These are phyloP conservation scores for Silene coronaria DNA, from an alignment of 179 eudicot species.

Conservation along the genomic window DNA sequence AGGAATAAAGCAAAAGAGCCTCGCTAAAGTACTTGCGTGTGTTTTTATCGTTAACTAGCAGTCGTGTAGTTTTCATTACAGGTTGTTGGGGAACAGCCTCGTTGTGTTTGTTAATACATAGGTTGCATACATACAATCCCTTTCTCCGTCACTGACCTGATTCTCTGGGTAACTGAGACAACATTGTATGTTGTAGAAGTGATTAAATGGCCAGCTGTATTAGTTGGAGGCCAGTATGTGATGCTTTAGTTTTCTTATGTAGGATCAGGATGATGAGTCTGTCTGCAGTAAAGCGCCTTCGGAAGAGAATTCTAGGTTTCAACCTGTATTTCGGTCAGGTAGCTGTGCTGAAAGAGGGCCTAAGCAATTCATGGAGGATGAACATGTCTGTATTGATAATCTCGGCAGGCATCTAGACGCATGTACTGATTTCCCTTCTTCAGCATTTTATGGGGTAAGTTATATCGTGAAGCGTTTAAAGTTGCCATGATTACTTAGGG, in stretches of 20 bases:
- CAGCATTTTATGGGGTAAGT: slow-evolving; percentile 80
- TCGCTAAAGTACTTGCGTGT: too few relatives aligned
- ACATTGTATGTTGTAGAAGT: not conserved
- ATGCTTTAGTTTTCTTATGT: slow-evolving; percentile 4
- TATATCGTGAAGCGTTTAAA: not conserved
- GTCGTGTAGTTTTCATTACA: too few relatives aligned
- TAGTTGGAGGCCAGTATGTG: not conserved
- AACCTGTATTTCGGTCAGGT: slow-evolving; percentile 74
- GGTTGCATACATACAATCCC: too few relatives aligned
- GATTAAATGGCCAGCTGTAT: not conserved
- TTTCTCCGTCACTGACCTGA: too few relatives aligned
- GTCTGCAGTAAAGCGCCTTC: slow-evolving; percentile 38
- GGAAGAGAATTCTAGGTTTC: slow-evolving; percentile 37
- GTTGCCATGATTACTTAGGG: not conserved
- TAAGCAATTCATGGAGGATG: slow-evolving; percentile 84
- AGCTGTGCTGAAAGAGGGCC: slow-evolving; percentile 93
- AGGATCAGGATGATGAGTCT: slow-evolving; percentile 49
- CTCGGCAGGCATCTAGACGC: slow-evolving; percentile 45
- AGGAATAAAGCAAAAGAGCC: too few relatives aligned
- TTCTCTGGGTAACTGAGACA: too few relatives aligned
- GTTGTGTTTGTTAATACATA: too few relatives aligned
- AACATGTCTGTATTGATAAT: slow-evolving; percentile 73
- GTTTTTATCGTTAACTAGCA: too few relatives aligned
- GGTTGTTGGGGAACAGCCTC: too few relatives aligned
- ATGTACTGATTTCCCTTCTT: slow-evolving; percentile 47